Evolutionary conservation across 495 filamentous ascomycete species (phyloP).

Genomic region (Copromyces sp.): DNA sequence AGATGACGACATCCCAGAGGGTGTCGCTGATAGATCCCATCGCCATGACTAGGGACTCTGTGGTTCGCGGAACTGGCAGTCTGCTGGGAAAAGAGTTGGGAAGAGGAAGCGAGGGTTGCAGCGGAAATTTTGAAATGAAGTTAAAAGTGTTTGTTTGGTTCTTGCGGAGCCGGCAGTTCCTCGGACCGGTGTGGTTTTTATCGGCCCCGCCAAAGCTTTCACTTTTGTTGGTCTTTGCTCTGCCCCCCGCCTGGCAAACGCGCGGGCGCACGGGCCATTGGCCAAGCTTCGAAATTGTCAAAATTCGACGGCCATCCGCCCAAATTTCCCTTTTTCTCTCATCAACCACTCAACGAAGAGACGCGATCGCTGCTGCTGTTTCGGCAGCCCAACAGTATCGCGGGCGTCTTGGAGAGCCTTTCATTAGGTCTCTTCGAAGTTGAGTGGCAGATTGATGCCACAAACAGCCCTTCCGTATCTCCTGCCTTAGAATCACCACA

Average conservation of each 20-base stretch:
- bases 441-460: slow-evolving; percentile 56
- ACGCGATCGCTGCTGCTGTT: slow-evolving; percentile 28
- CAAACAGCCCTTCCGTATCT: slow-evolving; percentile 76
- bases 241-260: background rate
- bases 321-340: slow-evolving; percentile 21
- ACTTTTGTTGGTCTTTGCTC: background rate
- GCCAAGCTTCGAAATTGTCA: background rate
- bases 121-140: slow-evolving; percentile 25
- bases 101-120: slow-evolving; percentile 8
- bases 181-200: slow-evolving; percentile 8
- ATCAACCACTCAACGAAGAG: slow-evolving; percentile 43
- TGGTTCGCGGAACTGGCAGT: slow-evolving; percentile 10
- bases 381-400: slow-evolving; percentile 25
- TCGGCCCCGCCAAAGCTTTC: background rate
- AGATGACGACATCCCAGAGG: slow-evolving; percentile 83
- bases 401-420: slow-evolving; percentile 42
- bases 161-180: slow-evolving; percentile 10
- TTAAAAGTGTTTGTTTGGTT: slow-evolving; percentile 12
- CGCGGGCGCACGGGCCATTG: slow-evolving; percentile 6
- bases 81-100: slow-evolving; percentile 14
- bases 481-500: slow-evolving; percentile 72
- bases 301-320: background rate
- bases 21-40: slow-evolving; percentile 80
- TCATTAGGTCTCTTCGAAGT: slow-evolving; percentile 56
- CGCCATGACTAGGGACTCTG: slow-evolving; percentile 12